Evolutionary conservation across 768 basidiomycete genomes (phyloP).

Genomic region (Kwoniella bestiolae): DNA sequence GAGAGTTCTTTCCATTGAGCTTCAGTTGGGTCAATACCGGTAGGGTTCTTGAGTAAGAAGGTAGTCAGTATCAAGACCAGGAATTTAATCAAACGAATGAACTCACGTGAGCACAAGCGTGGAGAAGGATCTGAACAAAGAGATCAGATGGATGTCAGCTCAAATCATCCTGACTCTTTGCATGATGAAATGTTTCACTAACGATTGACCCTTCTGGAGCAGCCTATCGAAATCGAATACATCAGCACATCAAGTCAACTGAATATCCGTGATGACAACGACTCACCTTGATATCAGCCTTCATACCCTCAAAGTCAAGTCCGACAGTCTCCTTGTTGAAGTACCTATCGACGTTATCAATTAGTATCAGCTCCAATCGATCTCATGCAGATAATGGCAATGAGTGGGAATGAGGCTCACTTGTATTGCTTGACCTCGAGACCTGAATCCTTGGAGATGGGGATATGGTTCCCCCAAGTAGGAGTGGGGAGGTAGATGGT

Average conservation of each 20-base stretch:
- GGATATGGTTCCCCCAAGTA: slow-evolving; percentile 93
- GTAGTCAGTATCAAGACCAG: not conserved
- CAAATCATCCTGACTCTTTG: not conserved
- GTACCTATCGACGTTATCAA: slow-evolving; percentile 62
- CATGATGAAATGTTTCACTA: slow-evolving; percentile 1
- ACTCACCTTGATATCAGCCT: slow-evolving; percentile 78
- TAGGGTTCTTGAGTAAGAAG: slow-evolving; percentile 79
- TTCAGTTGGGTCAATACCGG: slow-evolving; percentile 91
- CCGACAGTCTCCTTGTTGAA: slow-evolving; percentile 79
- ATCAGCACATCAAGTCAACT: not conserved
- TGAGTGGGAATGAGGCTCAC: slow-evolving; percentile 19
- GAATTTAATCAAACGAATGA: not conserved
- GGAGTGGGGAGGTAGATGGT: slow-evolving; percentile 85
- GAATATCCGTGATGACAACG: not conserved
- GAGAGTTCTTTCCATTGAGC: slow-evolving; percentile 92
- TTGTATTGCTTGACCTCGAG: slow-evolving; percentile 81
- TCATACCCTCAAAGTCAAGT: slow-evolving; percentile 87
- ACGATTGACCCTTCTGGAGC: slow-evolving; percentile 77
- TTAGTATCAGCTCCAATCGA: not conserved
- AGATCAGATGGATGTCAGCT: not conserved
- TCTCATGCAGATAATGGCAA: not conserved
- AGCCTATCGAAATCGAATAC: slow-evolving; percentile 18
- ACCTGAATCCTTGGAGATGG: slow-evolving; percentile 87
- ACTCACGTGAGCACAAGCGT: slow-evolving; percentile 76
- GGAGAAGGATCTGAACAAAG: slow-evolving; percentile 67